Evolutionary conservation across 2,329 filamentous ascomycete species (phyloP).

Genomic region (Fusarium anguioides): DNA sequence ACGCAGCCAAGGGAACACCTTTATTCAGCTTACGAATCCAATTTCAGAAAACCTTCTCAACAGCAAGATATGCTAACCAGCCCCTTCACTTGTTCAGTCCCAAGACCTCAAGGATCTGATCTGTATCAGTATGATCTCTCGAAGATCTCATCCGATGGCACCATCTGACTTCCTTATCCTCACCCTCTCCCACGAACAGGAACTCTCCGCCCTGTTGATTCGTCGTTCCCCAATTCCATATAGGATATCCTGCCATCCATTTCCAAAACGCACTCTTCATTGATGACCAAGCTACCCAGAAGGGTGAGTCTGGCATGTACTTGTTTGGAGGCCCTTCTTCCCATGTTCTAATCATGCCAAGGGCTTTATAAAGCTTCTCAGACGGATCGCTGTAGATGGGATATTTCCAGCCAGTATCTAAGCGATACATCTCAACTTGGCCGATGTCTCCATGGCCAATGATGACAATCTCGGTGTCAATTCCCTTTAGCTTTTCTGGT

Average conservation of each 20-base stretch:
- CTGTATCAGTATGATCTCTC: constrained; percentile 20
- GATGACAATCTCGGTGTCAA: constrained; percentile 22
- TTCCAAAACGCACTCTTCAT: constrained; percentile 4
- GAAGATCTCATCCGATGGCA: constrained; percentile 27
- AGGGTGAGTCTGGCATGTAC: neutral
- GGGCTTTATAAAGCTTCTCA: constrained; percentile 8
- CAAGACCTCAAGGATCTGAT: constrained; percentile 21
- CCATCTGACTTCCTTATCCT: constrained; percentile 12
- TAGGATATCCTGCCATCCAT: neutral
- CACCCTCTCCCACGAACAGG: constrained; percentile 11
- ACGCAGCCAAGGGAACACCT: no score
- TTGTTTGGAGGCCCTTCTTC: constrained; percentile 2
- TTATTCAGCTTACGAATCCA: neutral
- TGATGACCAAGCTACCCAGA: neutral
- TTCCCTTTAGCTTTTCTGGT: constrained; percentile 12
- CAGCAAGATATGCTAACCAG: neutral
- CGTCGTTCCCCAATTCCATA: neutral
- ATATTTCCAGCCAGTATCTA: constrained; percentile 25
- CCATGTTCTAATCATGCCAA: constrained; percentile 25
- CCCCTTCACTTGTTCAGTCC: neutral
- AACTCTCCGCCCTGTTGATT: constrained; percentile 29
- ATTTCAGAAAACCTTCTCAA: neutral
- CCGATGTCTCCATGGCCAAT: constrained; percentile 5
- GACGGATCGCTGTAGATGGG: constrained; percentile 26
- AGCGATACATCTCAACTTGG: constrained; percentile 19